Conservation (phyloP, 257 asterid genomes). For the Agastache rugosa region DNA sequence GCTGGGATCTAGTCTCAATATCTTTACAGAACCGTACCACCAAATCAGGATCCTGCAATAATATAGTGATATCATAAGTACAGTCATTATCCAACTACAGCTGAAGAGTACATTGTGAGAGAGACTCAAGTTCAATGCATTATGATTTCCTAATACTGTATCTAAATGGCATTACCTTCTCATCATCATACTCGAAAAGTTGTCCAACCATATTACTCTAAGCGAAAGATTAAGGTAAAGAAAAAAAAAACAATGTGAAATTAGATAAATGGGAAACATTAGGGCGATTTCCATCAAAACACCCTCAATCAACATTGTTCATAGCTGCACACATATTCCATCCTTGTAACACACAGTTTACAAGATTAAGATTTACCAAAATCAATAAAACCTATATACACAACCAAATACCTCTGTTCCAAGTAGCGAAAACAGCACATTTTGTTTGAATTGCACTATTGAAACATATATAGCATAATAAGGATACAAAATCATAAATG, state of each 20-base stretch:
- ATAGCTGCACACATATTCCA: constrained; percentile 15
- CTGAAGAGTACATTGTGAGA: constrained; percentile 14
- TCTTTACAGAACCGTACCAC: constrained; percentile 91
- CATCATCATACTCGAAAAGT: constrained; percentile 76
- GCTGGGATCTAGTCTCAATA: constrained; percentile 79
- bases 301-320: constrained; percentile 7
- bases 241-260: constrained; percentile 52
- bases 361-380: background rate
- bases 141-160: constrained; percentile 21
- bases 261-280: constrained; percentile 8
- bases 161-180: constrained; percentile 57
- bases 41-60: constrained; percentile 71
- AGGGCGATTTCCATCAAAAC: constrained; percentile 7
- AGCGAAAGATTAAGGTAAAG: constrained; percentile 47
- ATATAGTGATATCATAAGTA: constrained; percentile 31
- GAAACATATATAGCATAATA: constrained; percentile 24
- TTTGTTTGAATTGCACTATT: background rate
- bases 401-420: background rate
- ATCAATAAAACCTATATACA: constrained; percentile 20
- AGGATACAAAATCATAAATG: constrained; percentile 95
- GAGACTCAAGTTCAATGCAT: constrained; percentile 7
- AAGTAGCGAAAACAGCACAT: background rate
- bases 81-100: constrained; percentile 20
- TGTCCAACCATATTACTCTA: constrained; percentile 86
- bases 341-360: constrained; percentile 14